Evolutionary conservation across 768 basidiomycete genomes (phyloP).

Genomic region (Asterophora lycoperdoides): DNA sequence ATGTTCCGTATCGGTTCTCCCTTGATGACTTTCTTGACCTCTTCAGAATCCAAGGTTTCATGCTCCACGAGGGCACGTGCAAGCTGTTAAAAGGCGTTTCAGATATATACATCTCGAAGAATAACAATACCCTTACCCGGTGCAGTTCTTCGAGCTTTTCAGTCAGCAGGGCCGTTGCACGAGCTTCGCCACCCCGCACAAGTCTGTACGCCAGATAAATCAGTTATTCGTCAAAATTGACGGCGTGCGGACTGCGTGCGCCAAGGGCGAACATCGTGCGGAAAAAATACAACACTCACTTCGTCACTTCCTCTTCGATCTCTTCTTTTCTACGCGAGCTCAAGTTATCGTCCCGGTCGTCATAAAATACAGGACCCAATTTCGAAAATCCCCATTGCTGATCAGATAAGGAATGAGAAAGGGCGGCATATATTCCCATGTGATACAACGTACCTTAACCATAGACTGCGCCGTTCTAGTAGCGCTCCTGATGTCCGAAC

Average conservation of each 20-base stretch:
- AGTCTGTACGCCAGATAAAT: slow-evolving; percentile 35
- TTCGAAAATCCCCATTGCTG: slow-evolving; percentile 81
- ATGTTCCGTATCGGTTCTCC: slow-evolving; percentile 77
- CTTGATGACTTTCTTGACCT: slow-evolving; percentile 81
- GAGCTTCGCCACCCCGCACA: slow-evolving; percentile 64
- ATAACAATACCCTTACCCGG: slow-evolving; percentile 41
- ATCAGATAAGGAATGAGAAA: background rate
- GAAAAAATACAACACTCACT: slow-evolving; percentile 42
- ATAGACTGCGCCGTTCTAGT: slow-evolving; percentile 77
- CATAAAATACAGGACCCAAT: slow-evolving; percentile 81
- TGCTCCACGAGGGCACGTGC: slow-evolving; percentile 91
- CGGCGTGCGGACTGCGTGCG: background rate
- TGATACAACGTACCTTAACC: slow-evolving; percentile 67
- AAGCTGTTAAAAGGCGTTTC: slow-evolving; percentile 44
- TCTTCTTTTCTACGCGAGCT: slow-evolving; percentile 75
- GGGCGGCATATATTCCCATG: background rate
- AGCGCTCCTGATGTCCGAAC: slow-evolving; percentile 80
- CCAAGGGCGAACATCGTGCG: no score
- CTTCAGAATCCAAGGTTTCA: slow-evolving; percentile 85
- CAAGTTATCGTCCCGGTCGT: slow-evolving; percentile 62
- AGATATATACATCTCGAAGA: slow-evolving; percentile 1
- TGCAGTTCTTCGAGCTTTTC: slow-evolving; percentile 73
- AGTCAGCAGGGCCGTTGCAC: slow-evolving; percentile 61
- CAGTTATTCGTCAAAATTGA: slow-evolving; percentile 9
- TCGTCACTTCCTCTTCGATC: slow-evolving; percentile 85